Percentiles rank a stretch among this genome's conserved stretches.
Evolutionary conservation across 2,329 filamentous ascomycete genomes (phyloP).

Genomic region (Ceratocystis huliohia): DNA sequence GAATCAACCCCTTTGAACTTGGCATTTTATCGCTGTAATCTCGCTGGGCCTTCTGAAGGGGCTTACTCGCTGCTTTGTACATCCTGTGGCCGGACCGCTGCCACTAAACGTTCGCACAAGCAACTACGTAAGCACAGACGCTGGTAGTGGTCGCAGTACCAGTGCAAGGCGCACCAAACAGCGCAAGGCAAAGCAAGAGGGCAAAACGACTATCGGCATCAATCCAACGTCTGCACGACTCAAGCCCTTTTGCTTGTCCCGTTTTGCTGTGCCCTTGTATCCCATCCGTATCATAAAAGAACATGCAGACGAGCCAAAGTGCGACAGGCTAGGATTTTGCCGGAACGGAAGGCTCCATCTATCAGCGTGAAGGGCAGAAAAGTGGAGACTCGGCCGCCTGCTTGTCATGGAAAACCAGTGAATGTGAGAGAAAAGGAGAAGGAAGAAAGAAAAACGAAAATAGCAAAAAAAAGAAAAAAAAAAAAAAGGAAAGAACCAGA

Average conservation of each 20-base stretch:
- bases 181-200: background rate
- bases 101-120: conserved; percentile 2
- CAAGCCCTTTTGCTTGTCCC: no score
- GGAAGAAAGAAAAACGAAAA: background rate
- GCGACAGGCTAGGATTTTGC: background rate
- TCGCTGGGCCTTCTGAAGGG: background rate
- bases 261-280: background rate
- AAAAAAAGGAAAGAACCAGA: background rate
- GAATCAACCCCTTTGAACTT: background rate
- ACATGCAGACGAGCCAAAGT: background rate
- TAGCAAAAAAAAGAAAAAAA: background rate
- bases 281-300: background rate
- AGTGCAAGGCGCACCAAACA: background rate
- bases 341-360: background rate
- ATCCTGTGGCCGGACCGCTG: background rate
- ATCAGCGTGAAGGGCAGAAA: background rate
- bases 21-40: background rate
- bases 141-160: background rate
- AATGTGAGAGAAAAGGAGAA: background rate
- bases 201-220: background rate
- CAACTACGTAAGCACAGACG: background rate
- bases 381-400: background rate
- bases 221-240: background rate
- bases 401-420: background rate
- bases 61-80: background rate